phyloP scores from a whole-genome alignment of 2,329 filamentous ascomycete species.

The Hypocreales sp. region DNA sequence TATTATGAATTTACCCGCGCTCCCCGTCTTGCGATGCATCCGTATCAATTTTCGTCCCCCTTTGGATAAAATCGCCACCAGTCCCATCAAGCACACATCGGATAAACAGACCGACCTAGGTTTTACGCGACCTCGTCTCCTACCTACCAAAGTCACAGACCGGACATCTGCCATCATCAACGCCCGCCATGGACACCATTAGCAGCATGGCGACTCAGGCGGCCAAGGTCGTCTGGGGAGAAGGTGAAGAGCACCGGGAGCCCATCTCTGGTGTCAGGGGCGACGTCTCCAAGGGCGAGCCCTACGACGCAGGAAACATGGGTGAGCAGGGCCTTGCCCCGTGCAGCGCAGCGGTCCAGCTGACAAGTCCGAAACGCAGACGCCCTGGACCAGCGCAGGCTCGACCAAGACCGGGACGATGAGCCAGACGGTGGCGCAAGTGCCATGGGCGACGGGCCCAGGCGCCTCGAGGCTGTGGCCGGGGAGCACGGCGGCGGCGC shows the following conservation, averaged over 20 bases:
- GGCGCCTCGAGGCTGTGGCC: conserved; percentile 20
- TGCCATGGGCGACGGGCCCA: conserved; percentile 12
- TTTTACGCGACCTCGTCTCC: too few species aligned
- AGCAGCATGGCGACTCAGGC: conserved; percentile 32
- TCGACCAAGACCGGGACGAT: too few species aligned
- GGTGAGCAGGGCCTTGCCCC: conserved; percentile 18
- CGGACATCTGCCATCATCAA: too few species aligned
- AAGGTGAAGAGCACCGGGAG: conserved; percentile 32
- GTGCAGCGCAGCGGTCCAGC: not conserved
- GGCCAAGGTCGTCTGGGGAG: conserved; percentile 27
- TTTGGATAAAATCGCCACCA: too few species aligned
- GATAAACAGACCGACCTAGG: too few species aligned
- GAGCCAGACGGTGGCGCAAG: conserved; percentile 11
- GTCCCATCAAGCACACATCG: too few species aligned
- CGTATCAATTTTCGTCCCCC: too few species aligned
- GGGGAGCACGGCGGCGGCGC: conserved; percentile 16
- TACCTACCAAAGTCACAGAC: too few species aligned
- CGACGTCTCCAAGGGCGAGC: conserved; percentile 50
- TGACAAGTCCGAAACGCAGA: not conserved
- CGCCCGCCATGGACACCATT: conserved; percentile 49
- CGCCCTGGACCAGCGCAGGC: conserved; percentile 2
- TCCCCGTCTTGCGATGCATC: too few species aligned
- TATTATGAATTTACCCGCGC: too few species aligned
- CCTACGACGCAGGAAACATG: conserved; percentile 68
- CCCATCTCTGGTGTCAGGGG: conserved; percentile 58